Evolutionary conservation across 2,329 filamentous ascomycete species (phyloP), one percentile per base, ranked within the genome.

Genomic region (Verticillium tricorpus): DNA sequence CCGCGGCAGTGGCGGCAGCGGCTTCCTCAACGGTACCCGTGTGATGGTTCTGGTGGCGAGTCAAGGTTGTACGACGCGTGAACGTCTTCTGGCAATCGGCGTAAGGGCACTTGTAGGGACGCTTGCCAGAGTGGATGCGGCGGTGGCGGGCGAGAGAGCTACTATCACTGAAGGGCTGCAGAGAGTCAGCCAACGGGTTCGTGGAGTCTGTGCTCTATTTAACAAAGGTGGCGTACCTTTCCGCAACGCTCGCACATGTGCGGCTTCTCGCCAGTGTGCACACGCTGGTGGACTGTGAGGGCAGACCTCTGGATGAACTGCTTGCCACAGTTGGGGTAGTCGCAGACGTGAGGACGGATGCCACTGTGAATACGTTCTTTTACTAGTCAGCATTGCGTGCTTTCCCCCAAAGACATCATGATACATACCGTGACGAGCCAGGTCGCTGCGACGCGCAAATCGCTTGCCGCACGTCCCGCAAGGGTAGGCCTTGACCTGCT

Each of bases 71-170:
- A 66, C 94, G 90, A 62, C 95, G 89, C 11, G 95, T 99, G 72
- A 99, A 99, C 0, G 94, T 98, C 84, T 98, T 98, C 73, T 98
- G 93, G 76, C 95, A 99, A 74, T 97, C 93, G 63, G 93, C 93
- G 70, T 95, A 98, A 1, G 93, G 93, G 77, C 95, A 99, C 76
- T 97, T 97, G 81, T 98, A 99, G 1, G 95, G 95, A 58, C 95
- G 85, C 77, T 95, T 97, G 63, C 95, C 95, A 4, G 92, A 96
- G 73, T 99, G 95, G 64, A 97, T 98, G 66, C 95, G 88, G 63
- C 95, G 89, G 77, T 99, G 95, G 61, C 95, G 86, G 15, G 95
- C 95, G 25, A 99, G 82, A 19, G 94, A 98, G 71, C 92, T 97
- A 56, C 92, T 96, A 74, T 99, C 95, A 72, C 93, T 97, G 72